Percentiles rank a stretch among this genome's conserved stretches.
Evolutionary conservation across 305 asterid genomes (phyloP).

Genomic region (Withania somnifera): DNA sequence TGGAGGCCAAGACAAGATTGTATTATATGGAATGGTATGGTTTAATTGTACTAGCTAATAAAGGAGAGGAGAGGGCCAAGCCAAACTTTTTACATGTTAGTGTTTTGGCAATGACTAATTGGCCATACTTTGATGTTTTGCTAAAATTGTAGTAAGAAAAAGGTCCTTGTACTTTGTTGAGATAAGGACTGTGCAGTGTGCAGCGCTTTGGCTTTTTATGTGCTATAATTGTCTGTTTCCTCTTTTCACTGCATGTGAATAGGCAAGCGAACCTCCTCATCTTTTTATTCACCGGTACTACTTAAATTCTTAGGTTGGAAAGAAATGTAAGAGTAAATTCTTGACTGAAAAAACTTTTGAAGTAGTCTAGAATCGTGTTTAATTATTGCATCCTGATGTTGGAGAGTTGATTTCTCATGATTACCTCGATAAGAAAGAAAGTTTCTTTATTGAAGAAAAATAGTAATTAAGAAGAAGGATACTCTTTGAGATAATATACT

Average conservation of each 20-base stretch:
- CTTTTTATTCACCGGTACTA: neutral
- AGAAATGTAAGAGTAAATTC: no score
- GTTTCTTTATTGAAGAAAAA: no score
- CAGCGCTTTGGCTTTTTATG: constrained; percentile 16
- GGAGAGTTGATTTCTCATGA: no score
- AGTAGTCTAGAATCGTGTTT: no score
- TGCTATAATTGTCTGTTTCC: constrained; percentile 14
- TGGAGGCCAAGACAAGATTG: neutral
- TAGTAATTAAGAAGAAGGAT: no score
- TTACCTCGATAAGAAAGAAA: no score
- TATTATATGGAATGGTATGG: constrained; percentile 1
- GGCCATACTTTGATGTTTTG: constrained; percentile 22
- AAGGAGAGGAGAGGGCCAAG: neutral
- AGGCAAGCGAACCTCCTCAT: neutral
- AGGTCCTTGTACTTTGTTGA: constrained; percentile 10
- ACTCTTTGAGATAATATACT: no score
- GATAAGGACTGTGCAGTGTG: constrained; percentile 10
- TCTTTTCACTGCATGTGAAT: constrained; percentile 10
- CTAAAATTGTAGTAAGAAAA: neutral
- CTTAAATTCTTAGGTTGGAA: no score
- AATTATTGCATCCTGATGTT: no score
- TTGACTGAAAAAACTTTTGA: no score
- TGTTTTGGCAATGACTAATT: neutral
- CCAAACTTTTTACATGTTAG: neutral
- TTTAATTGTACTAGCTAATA: constrained; percentile 8